phyloP scores from a whole-genome alignment of 1,139 yeast genomes.

The Pneumocystis jirovecii region DNA sequence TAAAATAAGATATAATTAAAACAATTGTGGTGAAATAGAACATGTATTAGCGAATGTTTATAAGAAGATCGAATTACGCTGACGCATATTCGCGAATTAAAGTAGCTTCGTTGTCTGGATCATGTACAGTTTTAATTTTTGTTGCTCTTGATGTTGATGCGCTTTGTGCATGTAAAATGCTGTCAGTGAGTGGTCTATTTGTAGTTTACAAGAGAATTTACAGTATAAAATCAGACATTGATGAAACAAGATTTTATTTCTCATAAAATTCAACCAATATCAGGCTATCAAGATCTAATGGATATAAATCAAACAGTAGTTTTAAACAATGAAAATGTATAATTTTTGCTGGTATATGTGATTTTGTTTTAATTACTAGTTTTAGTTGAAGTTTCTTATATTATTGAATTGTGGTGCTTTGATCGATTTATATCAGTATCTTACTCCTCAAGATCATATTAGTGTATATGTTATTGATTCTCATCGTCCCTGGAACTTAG shows the following conservation, averaged over 20 bases:
- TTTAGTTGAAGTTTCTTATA: slow-evolving; percentile 49
- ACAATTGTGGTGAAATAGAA: background rate
- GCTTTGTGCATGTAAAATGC: slow-evolving; percentile 70
- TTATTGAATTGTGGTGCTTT: slow-evolving; percentile 92
- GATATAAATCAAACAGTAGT: slow-evolving; percentile 51
- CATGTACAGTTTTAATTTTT: slow-evolving; percentile 75
- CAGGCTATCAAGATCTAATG: slow-evolving; percentile 72
- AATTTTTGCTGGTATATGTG: background rate
- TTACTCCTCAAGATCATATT: slow-evolving; percentile 34
- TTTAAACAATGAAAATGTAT: slow-evolving; percentile 29
- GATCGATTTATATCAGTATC: slow-evolving; percentile 67
- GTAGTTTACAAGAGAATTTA: background rate
- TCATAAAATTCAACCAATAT: slow-evolving; percentile 83
- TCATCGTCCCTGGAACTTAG: slow-evolving; percentile 91
- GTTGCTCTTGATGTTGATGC: slow-evolving; percentile 88
- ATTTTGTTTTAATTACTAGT: background rate
- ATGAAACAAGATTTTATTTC: slow-evolving; percentile 73
- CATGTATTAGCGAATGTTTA: background rate
- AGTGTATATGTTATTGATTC: slow-evolving; percentile 73
- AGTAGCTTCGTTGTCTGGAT: slow-evolving; percentile 41
- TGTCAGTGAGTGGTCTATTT: slow-evolving; percentile 27
- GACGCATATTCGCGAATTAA: slow-evolving; percentile 21
- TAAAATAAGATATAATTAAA: background rate
- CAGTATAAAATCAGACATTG: slow-evolving; percentile 23
- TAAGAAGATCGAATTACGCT: slow-evolving; percentile 14